A percentile compares a stretch with the other conserved stretches of the same genome.
These are phyloP conservation scores for Jacaranda copaia DNA, from an alignment of 257 asterid species.

Conservation along the genomic window DNA sequence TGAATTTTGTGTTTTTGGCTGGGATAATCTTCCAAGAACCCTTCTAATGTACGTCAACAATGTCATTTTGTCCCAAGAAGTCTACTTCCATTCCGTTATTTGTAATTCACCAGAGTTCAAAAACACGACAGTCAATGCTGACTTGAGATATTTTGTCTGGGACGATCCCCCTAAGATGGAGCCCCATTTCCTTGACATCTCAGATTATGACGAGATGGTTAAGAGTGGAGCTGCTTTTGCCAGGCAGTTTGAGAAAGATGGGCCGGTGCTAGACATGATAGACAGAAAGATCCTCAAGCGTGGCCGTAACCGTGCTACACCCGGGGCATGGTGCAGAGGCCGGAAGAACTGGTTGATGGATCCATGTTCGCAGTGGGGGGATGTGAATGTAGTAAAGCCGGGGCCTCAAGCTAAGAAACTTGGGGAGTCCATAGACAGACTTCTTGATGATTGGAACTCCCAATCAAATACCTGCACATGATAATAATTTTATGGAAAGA, in stretches of 20 bases:
- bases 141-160: slow-evolving; percentile 91
- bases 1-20: slow-evolving; percentile 84
- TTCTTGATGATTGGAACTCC: slow-evolving; percentile 57
- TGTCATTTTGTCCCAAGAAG: slow-evolving; percentile 76
- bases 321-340: slow-evolving; percentile 95
- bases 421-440: slow-evolving; percentile 54
- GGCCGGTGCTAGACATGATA: slow-evolving; percentile 77
- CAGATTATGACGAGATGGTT: slow-evolving; percentile 70
- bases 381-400: slow-evolving; percentile 72
- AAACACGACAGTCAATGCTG: slow-evolving; percentile 83
- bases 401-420: slow-evolving; percentile 68
- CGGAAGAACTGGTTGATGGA: slow-evolving; percentile 71
- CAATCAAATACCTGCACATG: slow-evolving; percentile 70
- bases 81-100: slow-evolving; percentile 88
- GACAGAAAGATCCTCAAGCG: slow-evolving; percentile 78
- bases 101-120: slow-evolving; percentile 83
- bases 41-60: slow-evolving; percentile 87
- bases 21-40: slow-evolving; percentile 98
- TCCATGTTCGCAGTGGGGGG: slow-evolving; percentile 94
- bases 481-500: slow-evolving; percentile 24
- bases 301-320: slow-evolving; percentile 69
- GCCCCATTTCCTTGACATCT: slow-evolving; percentile 68
- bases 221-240: slow-evolving; percentile 96
- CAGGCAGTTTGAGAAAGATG: slow-evolving; percentile 70
- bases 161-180: slow-evolving; percentile 98